Percentiles rank a stretch among this genome's conserved stretches.
These are phyloP conservation scores for Corylus americana DNA, from an alignment of 306 rosid species.

Conservation along the genomic window DNA sequence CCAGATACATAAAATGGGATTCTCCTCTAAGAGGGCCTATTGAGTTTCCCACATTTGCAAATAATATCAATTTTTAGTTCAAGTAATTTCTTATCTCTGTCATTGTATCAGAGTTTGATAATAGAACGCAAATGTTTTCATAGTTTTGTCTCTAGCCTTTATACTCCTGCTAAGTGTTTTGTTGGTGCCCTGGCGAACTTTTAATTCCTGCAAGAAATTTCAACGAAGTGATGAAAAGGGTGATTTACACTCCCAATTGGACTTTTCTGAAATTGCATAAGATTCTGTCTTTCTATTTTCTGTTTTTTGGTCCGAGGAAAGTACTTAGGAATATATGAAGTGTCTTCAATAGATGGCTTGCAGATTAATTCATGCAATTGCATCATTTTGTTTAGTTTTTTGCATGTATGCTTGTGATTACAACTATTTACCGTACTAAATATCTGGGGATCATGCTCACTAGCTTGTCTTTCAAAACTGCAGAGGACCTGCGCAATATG, in stretches of 20 bases:
- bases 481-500: conserved; percentile 92
- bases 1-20: background rate
- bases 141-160: background rate
- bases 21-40: background rate
- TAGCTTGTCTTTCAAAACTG: conserved; percentile 26
- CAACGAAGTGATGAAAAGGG: background rate
- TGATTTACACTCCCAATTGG: background rate
- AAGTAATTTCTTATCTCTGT: background rate
- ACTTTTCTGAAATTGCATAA: background rate
- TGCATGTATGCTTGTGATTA: background rate
- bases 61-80: background rate
- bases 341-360: background rate
- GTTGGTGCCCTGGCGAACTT: background rate
- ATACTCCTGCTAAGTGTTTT: background rate
- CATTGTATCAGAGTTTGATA: background rate
- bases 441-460: conserved; percentile 25
- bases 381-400: background rate
- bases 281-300: background rate
- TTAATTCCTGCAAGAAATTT: background rate
- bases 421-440: background rate
- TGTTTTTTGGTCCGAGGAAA: background rate
- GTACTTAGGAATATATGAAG: background rate
- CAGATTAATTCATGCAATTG: background rate
- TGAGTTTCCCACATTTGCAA: background rate
- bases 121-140: background rate